These are phyloP conservation scores for Thinopyrum elongatum DNA, from an alignment of 176 grass and related monocot species.

Conservation along the genomic window DNA sequence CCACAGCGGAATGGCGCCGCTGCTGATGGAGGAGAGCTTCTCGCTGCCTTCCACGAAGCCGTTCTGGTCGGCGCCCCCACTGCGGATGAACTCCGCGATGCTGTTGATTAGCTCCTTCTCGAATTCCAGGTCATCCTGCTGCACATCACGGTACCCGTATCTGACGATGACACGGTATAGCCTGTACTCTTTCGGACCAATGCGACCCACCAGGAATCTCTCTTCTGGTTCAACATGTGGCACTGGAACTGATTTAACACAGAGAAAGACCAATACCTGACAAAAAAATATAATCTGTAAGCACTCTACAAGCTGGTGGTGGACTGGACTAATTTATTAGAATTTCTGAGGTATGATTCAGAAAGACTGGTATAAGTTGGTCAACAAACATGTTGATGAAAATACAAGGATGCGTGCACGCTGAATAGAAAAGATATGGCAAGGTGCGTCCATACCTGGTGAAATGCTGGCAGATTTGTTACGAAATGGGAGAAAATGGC, in stretches of 20 bases:
- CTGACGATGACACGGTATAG: conserved; percentile 85
- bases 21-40: conserved; percentile 56
- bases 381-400: not conserved
- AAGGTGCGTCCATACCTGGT: conserved; percentile 58
- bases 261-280: conserved; percentile 92
- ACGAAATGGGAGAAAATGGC: conserved; percentile 97
- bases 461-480: conserved; percentile 94
- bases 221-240: conserved; percentile 70
- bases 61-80: conserved; percentile 31
- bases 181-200: conserved; percentile 92
- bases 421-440: not conserved
- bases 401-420: not conserved
- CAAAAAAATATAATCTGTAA: conserved; percentile 36
- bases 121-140: conserved; percentile 92
- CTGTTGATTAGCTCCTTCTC: conserved; percentile 89
- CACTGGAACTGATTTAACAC: conserved; percentile 86
- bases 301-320: not conserved
- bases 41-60: conserved; percentile 29
- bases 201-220: conserved; percentile 81
- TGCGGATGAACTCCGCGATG: conserved; percentile 91
- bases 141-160: conserved; percentile 93
- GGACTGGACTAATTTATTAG: not conserved
- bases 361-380: not conserved
- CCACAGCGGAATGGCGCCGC: conserved; percentile 25
- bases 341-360: not conserved